These are phyloP conservation scores for Gossypium australe DNA, from an alignment of 345 rosid genomes.

Conservation along the genomic window DNA sequence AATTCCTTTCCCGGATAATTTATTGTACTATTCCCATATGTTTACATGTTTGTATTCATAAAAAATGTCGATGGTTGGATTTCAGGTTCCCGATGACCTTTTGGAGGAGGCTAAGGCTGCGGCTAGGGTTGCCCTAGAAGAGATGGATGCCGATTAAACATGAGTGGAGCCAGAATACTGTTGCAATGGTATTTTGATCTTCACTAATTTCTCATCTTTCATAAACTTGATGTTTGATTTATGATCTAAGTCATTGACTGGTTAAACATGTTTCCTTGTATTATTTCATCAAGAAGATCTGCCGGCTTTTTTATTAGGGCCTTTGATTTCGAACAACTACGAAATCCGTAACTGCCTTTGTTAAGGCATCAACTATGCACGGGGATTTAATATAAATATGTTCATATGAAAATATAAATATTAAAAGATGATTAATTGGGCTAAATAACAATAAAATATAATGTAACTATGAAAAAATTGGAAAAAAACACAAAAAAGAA, in stretches of 20 bases:
- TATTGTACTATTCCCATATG: neutral
- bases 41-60: too few relatives aligned
- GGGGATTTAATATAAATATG: too few relatives aligned
- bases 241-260: neutral
- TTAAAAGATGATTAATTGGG: too few relatives aligned
- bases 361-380: neutral
- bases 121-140: constrained; percentile 82
- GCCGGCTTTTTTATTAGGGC: neutral
- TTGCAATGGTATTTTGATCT: neutral
- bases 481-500: too few relatives aligned
- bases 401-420: too few relatives aligned
- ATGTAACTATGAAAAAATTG: too few relatives aligned
- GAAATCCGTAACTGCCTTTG: neutral
- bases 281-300: neutral
- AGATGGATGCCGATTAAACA: constrained; percentile 92
- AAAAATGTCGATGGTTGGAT: neutral
- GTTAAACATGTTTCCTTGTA: neutral
- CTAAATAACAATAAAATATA: too few relatives aligned
- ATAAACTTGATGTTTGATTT: neutral
- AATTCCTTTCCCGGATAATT: neutral
- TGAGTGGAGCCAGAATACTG: neutral
- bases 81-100: constrained; percentile 86
- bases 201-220: neutral
- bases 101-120: constrained; percentile 93
- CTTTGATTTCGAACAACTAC: neutral